Base-by-base conservation (phyloP, 345 rosid species). In the Combretum micranthum region DNA sequence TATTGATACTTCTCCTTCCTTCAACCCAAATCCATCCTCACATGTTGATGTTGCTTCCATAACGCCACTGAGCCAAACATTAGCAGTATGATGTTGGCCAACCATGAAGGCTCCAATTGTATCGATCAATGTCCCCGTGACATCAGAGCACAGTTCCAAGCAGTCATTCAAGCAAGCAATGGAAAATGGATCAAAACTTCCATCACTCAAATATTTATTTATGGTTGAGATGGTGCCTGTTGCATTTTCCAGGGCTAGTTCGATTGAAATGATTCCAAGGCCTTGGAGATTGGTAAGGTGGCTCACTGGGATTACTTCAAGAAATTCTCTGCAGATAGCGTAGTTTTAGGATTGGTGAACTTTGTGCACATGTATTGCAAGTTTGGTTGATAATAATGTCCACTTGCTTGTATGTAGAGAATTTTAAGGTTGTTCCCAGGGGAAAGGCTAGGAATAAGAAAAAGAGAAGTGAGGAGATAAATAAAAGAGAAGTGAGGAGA, bases 161-260 rank as follows among this genome's bases (percentile, higher is more conserved):
- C 91, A 87, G 46, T 82, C 80, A 58, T 55, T 59, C 50, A 82
- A 69, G 65, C 82, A 70, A 50, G 62, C 70, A 52, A 57, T 13
- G 37, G 44, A 67, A 57, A 44, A 71, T 23, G 66, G 60, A 50
- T 66, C 62, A 39, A 71, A 74, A 20, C 61, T 61, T 54, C 60
- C 65, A 20, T 23, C 69, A n/a, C 26, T 43, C 64, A 79, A 32
- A 39, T 75, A 60, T 52, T 61, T 68, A 13, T 62, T 71, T 2
- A 82, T 73, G 53, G 43, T 71, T 12, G 83, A 72, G 64, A 76
- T 20, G 1, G 83, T 72, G 61, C 48, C 65, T 15, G 84, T 78
- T 6, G 84, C 85, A 46, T 84, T 80, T 59, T 77, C 72, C 13
- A 82, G 66, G n/a, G 85, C 85, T 20, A 80, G 76, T 50, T 79